Percentiles rank a stretch among this genome's conserved stretches.
Evolutionary conservation across 2,329 filamentous ascomycete species (phyloP).

Genomic region (Xylaria sp.): DNA sequence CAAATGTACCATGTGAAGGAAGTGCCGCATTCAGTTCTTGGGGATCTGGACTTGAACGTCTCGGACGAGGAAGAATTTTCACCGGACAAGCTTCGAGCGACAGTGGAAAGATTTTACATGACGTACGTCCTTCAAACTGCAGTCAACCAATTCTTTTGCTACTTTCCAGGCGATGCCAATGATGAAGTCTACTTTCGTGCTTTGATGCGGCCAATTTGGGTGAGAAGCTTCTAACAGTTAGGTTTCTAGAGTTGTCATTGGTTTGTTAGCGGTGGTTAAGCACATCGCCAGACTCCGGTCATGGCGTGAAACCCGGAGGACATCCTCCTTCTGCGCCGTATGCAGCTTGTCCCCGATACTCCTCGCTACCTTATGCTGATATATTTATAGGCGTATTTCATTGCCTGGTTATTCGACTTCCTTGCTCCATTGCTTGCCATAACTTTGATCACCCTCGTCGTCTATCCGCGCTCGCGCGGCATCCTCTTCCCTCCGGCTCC

Average conservation of each 20-base stretch:
- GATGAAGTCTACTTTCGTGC: neutral
- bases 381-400: conserved; percentile 55
- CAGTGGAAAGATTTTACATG: conserved; percentile 84
- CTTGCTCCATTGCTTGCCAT: conserved; percentile 70
- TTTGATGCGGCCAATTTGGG: neutral
- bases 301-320: conserved; percentile 79
- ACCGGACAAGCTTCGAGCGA: conserved; percentile 82
- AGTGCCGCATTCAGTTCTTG: conserved; percentile 67
- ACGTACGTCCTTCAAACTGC: conserved; percentile 54
- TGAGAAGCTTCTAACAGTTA: conserved; percentile 1
- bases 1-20: conserved; percentile 76
- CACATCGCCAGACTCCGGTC: conserved; percentile 81
- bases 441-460: conserved; percentile 72
- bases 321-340: conserved; percentile 72
- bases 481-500: conserved; percentile 82
- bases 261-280: conserved; percentile 73
- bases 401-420: conserved; percentile 80
- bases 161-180: neutral
- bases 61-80: conserved; percentile 87
- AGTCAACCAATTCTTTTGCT: neutral
- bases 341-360: conserved; percentile 30
- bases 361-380: neutral
- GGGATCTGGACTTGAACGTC: conserved; percentile 81
- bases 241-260: conserved; percentile 65
- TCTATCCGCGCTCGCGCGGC: conserved; percentile 70